A percentile compares a stretch with the other conserved stretches of the same genome.
Conservation (phyloP, 2,329 filamentous ascomycete genomes). For the Onygenales sp. region DNA sequence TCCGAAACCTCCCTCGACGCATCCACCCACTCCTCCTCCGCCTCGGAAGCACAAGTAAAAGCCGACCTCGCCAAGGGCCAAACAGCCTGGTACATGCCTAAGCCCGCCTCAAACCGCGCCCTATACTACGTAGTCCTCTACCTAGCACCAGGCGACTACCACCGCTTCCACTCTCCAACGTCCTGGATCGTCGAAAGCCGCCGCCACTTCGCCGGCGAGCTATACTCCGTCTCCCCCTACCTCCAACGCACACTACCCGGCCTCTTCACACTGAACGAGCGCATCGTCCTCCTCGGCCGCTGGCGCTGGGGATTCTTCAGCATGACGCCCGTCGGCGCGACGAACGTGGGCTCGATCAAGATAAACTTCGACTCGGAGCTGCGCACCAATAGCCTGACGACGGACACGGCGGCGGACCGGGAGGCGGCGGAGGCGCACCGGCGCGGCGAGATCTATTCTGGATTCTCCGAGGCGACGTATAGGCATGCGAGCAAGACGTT, state of each 20-base stretch:
- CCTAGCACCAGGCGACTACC: constrained; percentile 93
- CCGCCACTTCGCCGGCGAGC: constrained; percentile 93
- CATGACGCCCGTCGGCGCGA: constrained; percentile 90
- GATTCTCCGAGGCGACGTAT: constrained; percentile 89
- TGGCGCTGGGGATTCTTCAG: constrained; percentile 98
- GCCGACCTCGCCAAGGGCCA: constrained; percentile 70
- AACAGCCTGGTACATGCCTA: constrained; percentile 58
- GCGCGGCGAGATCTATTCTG: constrained; percentile 74
- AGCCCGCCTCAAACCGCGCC: constrained; percentile 52
- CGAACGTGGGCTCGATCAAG: constrained; percentile 92
- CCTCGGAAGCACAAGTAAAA: constrained; percentile 73
- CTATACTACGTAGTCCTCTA: constrained; percentile 95
- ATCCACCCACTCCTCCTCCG: constrained; percentile 55
- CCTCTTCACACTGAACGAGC: constrained; percentile 92
- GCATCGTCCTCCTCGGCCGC: constrained; percentile 81
- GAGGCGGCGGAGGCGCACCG: constrained; percentile 70
- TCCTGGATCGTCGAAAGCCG: constrained; percentile 92
- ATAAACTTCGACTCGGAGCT: constrained; percentile 95
- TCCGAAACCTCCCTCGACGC: constrained; percentile 57
- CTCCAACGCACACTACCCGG: constrained; percentile 86
- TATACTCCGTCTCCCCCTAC: constrained; percentile 92
- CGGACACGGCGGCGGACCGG: constrained; percentile 81
- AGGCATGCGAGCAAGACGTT: constrained; percentile 65
- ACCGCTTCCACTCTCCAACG: constrained; percentile 91
- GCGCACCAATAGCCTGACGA: constrained; percentile 81